Conservation (phyloP, 2,329 filamentous ascomycete species). For the Trichoderma lentiforme region DNA sequence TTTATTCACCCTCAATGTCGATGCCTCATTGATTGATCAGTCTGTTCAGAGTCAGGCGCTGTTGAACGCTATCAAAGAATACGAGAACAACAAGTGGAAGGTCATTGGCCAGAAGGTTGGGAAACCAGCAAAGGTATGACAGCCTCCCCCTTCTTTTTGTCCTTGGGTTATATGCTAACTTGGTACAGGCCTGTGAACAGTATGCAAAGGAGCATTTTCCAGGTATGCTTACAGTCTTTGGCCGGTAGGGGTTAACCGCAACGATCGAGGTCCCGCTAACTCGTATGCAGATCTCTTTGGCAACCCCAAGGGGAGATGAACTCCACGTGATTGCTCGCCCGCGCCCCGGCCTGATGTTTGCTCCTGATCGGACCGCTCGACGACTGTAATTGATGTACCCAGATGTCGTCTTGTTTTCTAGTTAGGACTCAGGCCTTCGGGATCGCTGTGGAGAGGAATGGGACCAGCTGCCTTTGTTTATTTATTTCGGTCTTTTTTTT, state of each 20-base stretch:
- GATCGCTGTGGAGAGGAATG: neutral
- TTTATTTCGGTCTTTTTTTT: neutral
- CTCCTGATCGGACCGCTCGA: conserved; percentile 5
- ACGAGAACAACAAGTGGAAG: conserved; percentile 99
- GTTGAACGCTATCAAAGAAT: conserved; percentile 94
- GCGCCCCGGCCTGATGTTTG: neutral
- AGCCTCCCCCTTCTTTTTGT: neutral
- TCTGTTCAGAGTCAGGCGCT: conserved; percentile 66
- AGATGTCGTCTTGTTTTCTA: neutral
- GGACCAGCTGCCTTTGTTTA: conserved; percentile 9
- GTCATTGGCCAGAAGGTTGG: conserved; percentile 93
- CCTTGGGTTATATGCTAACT: neutral
- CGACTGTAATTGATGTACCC: neutral
- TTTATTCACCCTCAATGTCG: conserved; percentile 6
- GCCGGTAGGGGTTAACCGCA: conserved; percentile 21
- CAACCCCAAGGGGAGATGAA: conserved; percentile 38
- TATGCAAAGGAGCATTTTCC: conserved; percentile 95
- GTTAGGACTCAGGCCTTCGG: neutral
- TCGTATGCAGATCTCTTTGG: conserved; percentile 36
- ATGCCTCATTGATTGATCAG: conserved; percentile 16
- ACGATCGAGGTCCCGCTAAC: conserved; percentile 30
- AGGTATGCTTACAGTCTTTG: conserved; percentile 37
- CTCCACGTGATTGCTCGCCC: neutral
- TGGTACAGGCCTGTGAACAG: conserved; percentile 55
- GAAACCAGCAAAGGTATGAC: conserved; percentile 79